phyloP scores from a whole-genome alignment of 345 rosid genomes.

The Euphorbia lathyris region DNA sequence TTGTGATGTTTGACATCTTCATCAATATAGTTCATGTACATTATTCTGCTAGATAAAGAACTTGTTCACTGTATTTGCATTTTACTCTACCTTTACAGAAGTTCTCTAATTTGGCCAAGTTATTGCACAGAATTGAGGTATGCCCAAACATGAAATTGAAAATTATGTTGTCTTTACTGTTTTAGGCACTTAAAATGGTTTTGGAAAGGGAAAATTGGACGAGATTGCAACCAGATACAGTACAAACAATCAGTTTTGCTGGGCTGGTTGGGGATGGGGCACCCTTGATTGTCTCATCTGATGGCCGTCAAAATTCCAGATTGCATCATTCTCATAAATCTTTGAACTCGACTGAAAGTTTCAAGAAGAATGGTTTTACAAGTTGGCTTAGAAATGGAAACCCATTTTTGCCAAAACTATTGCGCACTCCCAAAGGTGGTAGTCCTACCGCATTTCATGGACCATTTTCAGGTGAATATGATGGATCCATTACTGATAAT shows the following conservation, averaged over 20 bases:
- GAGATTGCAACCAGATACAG: constrained; percentile 67
- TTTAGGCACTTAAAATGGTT: constrained; percentile 96
- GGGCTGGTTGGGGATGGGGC: constrained; percentile 99
- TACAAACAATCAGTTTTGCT: constrained; percentile 70
- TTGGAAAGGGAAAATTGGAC: constrained; percentile 94
- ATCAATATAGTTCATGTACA: background rate
- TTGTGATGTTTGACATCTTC: background rate
- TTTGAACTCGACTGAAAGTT: constrained; percentile 36
- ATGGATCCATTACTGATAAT: constrained; percentile 36
- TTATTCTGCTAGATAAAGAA: background rate
- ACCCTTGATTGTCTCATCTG: constrained; percentile 59
- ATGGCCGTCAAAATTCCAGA: constrained; percentile 42
- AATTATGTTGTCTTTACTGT: constrained; percentile 7
- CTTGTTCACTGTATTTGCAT: background rate
- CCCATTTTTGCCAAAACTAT: constrained; percentile 68
- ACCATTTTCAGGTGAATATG: constrained; percentile 39
- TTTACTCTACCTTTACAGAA: background rate
- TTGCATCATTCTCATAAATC: constrained; percentile 46
- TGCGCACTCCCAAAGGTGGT: constrained; percentile 36
- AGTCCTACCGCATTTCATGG: constrained; percentile 45
- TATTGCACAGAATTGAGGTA: background rate
- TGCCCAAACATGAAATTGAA: background rate
- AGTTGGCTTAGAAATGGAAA: constrained; percentile 78
- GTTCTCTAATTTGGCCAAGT: background rate
- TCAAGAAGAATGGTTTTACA: constrained; percentile 68